Conservation (phyloP, 2,329 filamentous ascomycete species). For the Cladobotryum protrusum region DNA sequence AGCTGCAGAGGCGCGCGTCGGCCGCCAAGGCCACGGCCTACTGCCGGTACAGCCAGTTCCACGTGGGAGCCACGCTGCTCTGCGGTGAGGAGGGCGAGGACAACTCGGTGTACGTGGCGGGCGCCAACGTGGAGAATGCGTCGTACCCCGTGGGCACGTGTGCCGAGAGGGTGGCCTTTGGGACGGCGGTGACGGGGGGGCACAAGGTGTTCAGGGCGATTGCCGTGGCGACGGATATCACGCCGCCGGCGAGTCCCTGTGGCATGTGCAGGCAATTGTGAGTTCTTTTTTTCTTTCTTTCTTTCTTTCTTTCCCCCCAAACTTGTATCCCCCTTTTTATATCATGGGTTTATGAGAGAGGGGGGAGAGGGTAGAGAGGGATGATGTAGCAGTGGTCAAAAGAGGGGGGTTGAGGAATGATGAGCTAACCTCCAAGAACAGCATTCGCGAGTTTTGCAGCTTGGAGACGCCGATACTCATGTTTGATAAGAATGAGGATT, state of each 20-base stretch:
- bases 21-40: conserved; percentile 75
- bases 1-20: conserved; percentile 55
- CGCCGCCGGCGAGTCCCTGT: conserved; percentile 67
- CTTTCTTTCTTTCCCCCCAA: not conserved
- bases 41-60: conserved; percentile 90
- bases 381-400: conserved; percentile 3
- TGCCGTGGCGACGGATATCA: conserved; percentile 77
- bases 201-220: conserved; percentile 63
- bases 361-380: not conserved
- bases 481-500: conserved; percentile 79
- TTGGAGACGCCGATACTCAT: conserved; percentile 75
- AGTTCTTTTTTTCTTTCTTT: conserved; percentile 27
- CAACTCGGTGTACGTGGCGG: conserved; percentile 29
- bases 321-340: not conserved
- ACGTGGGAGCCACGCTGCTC: conserved; percentile 78
- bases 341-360: not conserved
- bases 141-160: conserved; percentile 92
- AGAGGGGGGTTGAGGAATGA: conserved; percentile 11
- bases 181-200: conserved; percentile 63
- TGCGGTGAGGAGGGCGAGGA: conserved; percentile 29
- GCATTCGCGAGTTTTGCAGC: conserved; percentile 70
- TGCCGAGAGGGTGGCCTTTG: conserved; percentile 86
- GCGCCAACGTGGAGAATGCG: conserved; percentile 91
- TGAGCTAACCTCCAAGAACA: conserved; percentile 24
- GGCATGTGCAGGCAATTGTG: conserved; percentile 95